These are phyloP conservation scores for Diaporthe ilicicola DNA, from an alignment of 2,329 filamentous ascomycete species.

Conservation along the genomic window DNA sequence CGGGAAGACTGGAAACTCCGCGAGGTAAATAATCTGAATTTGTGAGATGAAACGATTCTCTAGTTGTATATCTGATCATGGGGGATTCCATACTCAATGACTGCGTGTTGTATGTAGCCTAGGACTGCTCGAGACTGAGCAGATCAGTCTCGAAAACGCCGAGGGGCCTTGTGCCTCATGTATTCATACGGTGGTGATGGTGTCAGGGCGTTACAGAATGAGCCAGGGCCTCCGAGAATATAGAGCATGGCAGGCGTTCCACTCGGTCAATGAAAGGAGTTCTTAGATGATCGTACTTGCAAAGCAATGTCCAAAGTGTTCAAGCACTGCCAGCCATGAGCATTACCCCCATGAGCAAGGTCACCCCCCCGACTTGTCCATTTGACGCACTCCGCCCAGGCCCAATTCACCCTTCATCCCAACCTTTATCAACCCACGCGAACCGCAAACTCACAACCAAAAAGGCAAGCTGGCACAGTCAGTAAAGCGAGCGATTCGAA, in stretches of 20 bases:
- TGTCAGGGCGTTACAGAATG: not conserved
- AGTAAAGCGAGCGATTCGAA: constrained; percentile 5
- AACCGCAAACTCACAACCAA: not conserved
- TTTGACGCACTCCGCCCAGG: not conserved
- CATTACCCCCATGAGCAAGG: not conserved
- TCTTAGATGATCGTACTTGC: not conserved
- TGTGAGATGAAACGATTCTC: too few relatives aligned
- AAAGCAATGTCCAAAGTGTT: too few relatives aligned
- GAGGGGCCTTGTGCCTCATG: not conserved
- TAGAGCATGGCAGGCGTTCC: not conserved
- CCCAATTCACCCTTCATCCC: not conserved
- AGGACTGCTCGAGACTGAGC: not conserved
- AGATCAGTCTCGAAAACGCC: not conserved
- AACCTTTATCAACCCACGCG: not conserved
- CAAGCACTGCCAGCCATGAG: too few relatives aligned
- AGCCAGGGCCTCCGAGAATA: not conserved
- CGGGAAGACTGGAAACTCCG: not conserved
- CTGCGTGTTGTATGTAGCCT: not conserved
- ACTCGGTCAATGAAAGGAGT: not conserved
- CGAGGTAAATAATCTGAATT: not conserved
- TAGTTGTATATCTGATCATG: not conserved
- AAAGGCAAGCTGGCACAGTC: not conserved
- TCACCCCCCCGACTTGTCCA: too few relatives aligned
- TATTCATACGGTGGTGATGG: not conserved
- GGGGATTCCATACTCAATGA: too few relatives aligned